These are phyloP conservation scores for Cymodocea nodosa DNA, from an alignment of 116 monocot species.

Conservation along the genomic window DNA sequence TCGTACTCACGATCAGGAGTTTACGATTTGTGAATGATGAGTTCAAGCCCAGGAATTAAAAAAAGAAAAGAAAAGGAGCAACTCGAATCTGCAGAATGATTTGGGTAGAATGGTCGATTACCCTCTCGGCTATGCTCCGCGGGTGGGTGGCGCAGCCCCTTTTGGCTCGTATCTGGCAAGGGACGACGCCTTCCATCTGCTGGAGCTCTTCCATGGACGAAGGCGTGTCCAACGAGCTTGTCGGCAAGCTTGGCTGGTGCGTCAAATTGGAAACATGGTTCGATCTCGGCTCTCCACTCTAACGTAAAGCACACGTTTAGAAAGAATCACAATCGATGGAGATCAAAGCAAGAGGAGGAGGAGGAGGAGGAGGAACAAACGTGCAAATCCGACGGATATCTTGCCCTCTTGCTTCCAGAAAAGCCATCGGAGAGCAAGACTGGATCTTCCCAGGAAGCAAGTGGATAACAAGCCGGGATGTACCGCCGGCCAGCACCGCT, in stretches of 20 bases:
- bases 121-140: constrained; percentile 90
- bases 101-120: constrained; percentile 20
- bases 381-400: constrained; percentile 15
- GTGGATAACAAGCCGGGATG: constrained; percentile 31
- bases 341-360: background rate
- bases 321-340: background rate
- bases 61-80: too few species aligned
- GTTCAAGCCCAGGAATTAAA: too few species aligned
- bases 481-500: constrained; percentile 14
- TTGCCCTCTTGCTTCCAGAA: constrained; percentile 29
- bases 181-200: constrained; percentile 81
- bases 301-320: background rate
- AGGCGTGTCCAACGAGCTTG: constrained; percentile 47
- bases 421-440: constrained; percentile 34
- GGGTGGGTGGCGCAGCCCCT: constrained; percentile 94
- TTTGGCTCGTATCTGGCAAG: constrained; percentile 85
- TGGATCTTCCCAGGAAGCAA: constrained; percentile 57
- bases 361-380: constrained; percentile 21
- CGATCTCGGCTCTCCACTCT: constrained; percentile 37
- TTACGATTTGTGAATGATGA: too few species aligned
- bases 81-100: too few species aligned
- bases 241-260: constrained; percentile 69
- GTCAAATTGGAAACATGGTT: constrained; percentile 24
- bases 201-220: constrained; percentile 58
- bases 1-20: too few species aligned